Base-by-base conservation (phyloP, 495 filamentous ascomycete genomes). In the Penicillium paradoxum region DNA sequence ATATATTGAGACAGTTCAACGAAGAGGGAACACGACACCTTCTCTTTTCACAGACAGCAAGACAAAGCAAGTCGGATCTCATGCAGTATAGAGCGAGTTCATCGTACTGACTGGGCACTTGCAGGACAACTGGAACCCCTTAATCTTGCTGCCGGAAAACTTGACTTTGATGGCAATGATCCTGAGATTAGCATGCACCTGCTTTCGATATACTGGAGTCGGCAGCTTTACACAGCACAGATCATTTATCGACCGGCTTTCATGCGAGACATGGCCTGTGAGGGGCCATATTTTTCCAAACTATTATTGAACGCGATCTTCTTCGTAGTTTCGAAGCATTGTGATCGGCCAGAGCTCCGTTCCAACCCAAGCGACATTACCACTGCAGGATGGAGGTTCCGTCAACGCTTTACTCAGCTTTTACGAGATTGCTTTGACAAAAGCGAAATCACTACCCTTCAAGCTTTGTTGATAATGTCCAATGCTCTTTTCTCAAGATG, bases 281-380 rank as follows among this genome's bases (percentile, higher is more conserved):
- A 57, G 1, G 76, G 76, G 1, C 72, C 72, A 2, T 76, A 77
- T 37, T 76, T 74, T 43, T 74, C 71, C 2, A 73, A 71, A 42
- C 48, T 79, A 0, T 65, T 78, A 0, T 60, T 78, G 0, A 78
- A 78, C 49, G 73, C 75, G 6, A 77, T 79, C 6, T 72, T 71
- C 21, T 78, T 71, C 44, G 62, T 54, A 0, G 67, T 70, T 0
- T 73, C 71, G 2, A 75, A 76, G 40, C 67, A 66, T 46, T 67
- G 67, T 32, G 13, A 57, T 7, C 53, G 67, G 4, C 45, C 46
- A 2, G 67, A 73, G 18, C 45, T 76, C 11, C 63, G 70, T 17
- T 49, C 52, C 1, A 65, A 76, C 39, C 61, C 70, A 3, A 53
- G 58, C 11, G 69, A 74, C 40, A 58, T 63, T 6, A 60, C 53